Evolutionary conservation across 768 basidiomycete genomes (phyloP), one percentile per base, ranked within the genome.

Genomic region (Tricholoma sp.): DNA sequence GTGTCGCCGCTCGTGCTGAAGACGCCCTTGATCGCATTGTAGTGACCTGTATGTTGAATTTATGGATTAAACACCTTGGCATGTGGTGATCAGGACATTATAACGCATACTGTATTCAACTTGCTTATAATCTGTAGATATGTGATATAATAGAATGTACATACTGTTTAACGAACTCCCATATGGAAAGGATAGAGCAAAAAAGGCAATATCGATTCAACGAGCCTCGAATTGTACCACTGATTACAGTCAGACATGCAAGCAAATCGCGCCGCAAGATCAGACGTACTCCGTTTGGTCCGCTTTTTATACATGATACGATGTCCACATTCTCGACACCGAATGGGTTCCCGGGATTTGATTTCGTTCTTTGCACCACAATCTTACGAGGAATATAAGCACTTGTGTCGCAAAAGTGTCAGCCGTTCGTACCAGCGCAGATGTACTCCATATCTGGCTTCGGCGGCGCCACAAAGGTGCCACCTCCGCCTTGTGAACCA

Each of bases 301-400:
- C 96, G 78, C 72, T 95, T 97, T 76, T 98, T 98, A 75, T 97
- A 98, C 92, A 98, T 94, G 70, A 98, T 96, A 53, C 96, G 85
- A 72, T 98, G 96, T 3, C 96, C 96, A 67, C 96, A 98, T 68
- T 98, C 94, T 63, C 90, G 82, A 74, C 96, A 98, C 56, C 96
- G 88, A 61, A 98, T 95, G 43, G 93, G 92, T 70, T 98, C 96
- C 58, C 92, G 79, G 7, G 91, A 79, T 72, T 85, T 88, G 69
- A 98, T 94, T 67, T 91, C 88, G 71, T 95, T 97, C 74, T 89
- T 89, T 1, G 88, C 89, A 59, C 92, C 91, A 69, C 95, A 98
- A 69, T 97, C 95, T 93, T 66, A n/a, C 35, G 37, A 27, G 29
- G 19, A 52, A 54, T 32, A 65, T 64, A 64, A 59, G 59, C 57